A percentile compares a stretch with the other conserved stretches of the same genome.
These are phyloP conservation scores for Silene coronaria DNA, from an alignment of 179 eudicot genomes.

Conservation along the genomic window DNA sequence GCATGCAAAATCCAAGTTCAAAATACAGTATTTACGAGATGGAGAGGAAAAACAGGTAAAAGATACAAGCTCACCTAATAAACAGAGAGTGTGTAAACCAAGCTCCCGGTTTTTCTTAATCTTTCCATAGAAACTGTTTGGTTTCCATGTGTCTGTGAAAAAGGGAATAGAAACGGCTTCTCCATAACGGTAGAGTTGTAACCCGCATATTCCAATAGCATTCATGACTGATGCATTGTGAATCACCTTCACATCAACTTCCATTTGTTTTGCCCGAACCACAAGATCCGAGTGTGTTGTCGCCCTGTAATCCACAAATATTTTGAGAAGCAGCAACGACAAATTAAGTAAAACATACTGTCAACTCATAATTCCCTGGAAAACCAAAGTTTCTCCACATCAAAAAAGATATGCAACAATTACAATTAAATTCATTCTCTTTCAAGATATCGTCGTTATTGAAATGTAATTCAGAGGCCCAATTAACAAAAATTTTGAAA, in stretches of 20 bases:
- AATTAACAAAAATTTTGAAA: background rate
- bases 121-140: slow-evolving; percentile 70
- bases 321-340: background rate
- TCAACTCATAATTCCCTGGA: too few species aligned
- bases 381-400: background rate
- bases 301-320: slow-evolving; percentile 40
- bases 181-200: slow-evolving; percentile 85
- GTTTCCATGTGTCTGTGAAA: slow-evolving; percentile 91
- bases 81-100: slow-evolving; percentile 84
- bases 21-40: background rate
- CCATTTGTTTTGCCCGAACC: slow-evolving; percentile 77
- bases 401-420: background rate
- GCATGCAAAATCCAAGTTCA: background rate
- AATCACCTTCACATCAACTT: slow-evolving; percentile 64
- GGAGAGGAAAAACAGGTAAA: background rate
- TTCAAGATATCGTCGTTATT: too few species aligned
- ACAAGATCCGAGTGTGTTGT: slow-evolving; percentile 95
- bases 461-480: background rate
- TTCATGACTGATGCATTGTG: slow-evolving; percentile 91
- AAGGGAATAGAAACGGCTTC: slow-evolving; percentile 88
- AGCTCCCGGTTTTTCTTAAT: slow-evolving; percentile 57
- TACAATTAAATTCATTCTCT: background rate
- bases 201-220: slow-evolving; percentile 84
- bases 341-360: too few species aligned
- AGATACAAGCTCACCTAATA: slow-evolving; percentile 53